A percentile compares a stretch with the other conserved stretches of the same genome.
phyloP scores from a whole-genome alignment of 495 filamentous ascomycete genomes.

The Xylaria cubensis region DNA sequence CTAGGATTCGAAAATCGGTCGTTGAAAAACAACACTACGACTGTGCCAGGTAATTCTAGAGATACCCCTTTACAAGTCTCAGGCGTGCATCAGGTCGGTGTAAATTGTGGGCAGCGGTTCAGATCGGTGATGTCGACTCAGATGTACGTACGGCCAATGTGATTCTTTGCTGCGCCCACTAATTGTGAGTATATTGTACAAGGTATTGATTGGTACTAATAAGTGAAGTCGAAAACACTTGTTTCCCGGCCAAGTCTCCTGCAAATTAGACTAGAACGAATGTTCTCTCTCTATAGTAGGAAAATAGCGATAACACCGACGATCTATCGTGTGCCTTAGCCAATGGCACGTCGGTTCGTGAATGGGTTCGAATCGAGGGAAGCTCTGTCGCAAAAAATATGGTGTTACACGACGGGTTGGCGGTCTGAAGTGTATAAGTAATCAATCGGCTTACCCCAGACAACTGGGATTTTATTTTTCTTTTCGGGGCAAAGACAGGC shows the following conservation, averaged over 20 bases:
- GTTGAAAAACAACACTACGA: not conserved
- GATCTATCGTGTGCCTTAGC: slow-evolving; percentile 11
- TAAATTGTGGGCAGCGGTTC: not conserved
- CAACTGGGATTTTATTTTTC: not conserved
- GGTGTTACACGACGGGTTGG: slow-evolving; percentile 10
- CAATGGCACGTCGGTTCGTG: not conserved
- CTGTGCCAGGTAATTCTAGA: not conserved
- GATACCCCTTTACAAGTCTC: slow-evolving; percentile 4
- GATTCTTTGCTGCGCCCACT: not conserved
- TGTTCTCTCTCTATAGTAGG: slow-evolving; percentile 11
- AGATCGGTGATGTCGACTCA: not conserved
- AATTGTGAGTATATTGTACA: slow-evolving; percentile 11
- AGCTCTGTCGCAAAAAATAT: slow-evolving; percentile 5
- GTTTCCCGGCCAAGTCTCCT: slow-evolving; percentile 11
- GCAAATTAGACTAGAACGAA: slow-evolving; percentile 1
- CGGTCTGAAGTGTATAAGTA: slow-evolving; percentile 8
- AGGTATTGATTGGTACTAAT: slow-evolving; percentile 1
- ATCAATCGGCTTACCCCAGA: not conserved
- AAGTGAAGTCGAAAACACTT: slow-evolving; percentile 1
- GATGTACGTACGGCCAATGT: not conserved
- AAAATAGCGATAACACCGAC: not conserved
- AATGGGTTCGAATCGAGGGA: not conserved
- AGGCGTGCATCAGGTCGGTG: slow-evolving; percentile 12
- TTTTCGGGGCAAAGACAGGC: slow-evolving; percentile 11
- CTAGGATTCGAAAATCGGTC: not conserved